These are phyloP conservation scores for Sarcomyxa edulis DNA, from an alignment of 768 basidiomycete genomes.

Conservation along the genomic window DNA sequence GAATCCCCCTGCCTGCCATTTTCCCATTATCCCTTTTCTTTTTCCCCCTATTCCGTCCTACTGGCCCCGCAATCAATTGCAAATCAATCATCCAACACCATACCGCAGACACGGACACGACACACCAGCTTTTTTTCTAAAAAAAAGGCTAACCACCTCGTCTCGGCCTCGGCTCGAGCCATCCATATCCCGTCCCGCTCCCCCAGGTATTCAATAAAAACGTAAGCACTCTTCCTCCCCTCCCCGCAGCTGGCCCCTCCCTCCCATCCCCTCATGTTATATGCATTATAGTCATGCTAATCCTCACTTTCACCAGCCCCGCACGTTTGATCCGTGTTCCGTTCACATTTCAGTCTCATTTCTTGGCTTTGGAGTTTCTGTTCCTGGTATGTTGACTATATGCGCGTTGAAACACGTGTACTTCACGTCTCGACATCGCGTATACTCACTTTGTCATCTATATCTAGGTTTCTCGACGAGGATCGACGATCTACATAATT, in stretches of 20 bases:
- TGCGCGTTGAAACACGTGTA: too few relatives aligned
- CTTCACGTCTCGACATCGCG: too few relatives aligned
- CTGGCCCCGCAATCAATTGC: background rate
- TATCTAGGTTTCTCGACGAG: too few relatives aligned
- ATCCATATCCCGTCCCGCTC: conserved; percentile 4
- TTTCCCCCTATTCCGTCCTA: conserved; percentile 1
- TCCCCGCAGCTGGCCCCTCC: conserved; percentile 4
- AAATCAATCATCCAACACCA: too few relatives aligned
- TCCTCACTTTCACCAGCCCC: conserved; percentile 4
- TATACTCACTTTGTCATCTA: too few relatives aligned
- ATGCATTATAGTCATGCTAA: background rate
- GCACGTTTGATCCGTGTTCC: background rate
- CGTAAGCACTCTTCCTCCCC: conserved; percentile 8
- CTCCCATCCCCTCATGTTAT: conserved; percentile 6
- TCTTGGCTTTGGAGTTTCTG: background rate
- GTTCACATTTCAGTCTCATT: background rate
- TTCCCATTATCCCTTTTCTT: too few relatives aligned
- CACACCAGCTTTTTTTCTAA: background rate
- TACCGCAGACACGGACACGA: too few relatives aligned
- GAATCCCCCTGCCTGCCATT: background rate
- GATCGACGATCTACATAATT: background rate
- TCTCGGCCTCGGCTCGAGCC: background rate
- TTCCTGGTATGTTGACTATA: too few relatives aligned
- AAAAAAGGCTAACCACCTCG: background rate
- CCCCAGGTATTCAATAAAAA: conserved; percentile 2